Conservation (phyloP, 2,329 filamentous ascomycete species). For the Pseudogymnoascus sp. region DNA sequence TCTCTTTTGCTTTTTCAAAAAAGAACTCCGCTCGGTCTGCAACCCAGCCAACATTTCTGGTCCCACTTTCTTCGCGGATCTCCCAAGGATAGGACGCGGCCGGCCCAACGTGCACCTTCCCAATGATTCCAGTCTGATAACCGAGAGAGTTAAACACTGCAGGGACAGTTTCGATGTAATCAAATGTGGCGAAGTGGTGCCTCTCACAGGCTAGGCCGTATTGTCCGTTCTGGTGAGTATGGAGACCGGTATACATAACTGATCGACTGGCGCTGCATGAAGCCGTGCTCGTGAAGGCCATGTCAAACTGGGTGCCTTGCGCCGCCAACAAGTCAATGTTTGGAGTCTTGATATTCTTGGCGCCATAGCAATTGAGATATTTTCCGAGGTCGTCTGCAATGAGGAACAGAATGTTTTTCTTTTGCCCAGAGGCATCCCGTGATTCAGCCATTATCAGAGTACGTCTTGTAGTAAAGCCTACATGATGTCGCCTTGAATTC, state of each 20-base stretch:
- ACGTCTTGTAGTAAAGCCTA: neutral
- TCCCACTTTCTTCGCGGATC: constrained; percentile 32
- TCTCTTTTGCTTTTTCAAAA: constrained; percentile 28
- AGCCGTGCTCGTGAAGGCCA: constrained; percentile 37
- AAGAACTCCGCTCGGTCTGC: constrained; percentile 33
- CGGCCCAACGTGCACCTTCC: constrained; percentile 41
- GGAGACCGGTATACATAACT: constrained; percentile 40
- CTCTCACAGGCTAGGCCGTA: constrained; percentile 34
- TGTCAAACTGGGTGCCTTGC: constrained; percentile 30
- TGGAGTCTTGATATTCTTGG: constrained; percentile 29
- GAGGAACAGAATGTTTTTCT: constrained; percentile 32
- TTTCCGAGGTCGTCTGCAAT: constrained; percentile 37
- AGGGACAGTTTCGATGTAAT: constrained; percentile 36
- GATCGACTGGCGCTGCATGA: constrained; percentile 41
- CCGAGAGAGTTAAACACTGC: constrained; percentile 31
- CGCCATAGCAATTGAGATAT: constrained; percentile 31
- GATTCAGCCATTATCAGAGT: neutral
- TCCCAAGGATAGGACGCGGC: constrained; percentile 35
- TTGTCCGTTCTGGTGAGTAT: constrained; percentile 40
- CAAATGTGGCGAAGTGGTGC: constrained; percentile 37
- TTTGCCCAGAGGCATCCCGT: neutral
- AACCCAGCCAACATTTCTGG: constrained; percentile 34
- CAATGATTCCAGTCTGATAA: constrained; percentile 39
- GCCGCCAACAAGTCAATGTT: constrained; percentile 34
- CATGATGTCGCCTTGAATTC: neutral